Evolutionary conservation across 2,329 filamentous ascomycete genomes (phyloP), one percentile per base, ranked within the genome.

Genomic region (Davidsoniella neocaledoniae): DNA sequence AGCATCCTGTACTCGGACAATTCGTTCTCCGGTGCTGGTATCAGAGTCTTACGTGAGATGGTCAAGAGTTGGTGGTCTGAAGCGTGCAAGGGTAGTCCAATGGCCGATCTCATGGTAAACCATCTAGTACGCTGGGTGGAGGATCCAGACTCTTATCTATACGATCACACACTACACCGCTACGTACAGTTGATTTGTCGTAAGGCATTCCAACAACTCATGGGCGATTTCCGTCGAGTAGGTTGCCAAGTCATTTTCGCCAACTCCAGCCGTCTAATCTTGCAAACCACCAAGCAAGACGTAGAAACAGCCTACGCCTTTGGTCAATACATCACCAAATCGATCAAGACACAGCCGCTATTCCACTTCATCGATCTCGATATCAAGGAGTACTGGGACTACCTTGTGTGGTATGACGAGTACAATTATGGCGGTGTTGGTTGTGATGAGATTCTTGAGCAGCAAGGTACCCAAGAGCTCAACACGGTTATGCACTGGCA

Each of bases 351-450:
- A 51, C 95, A 95, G 60, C 87, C 91, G 0, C 74, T 95, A 0
- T 99, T 99, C 66, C 86, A 95, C 63, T 98, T 98, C 61, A 79
- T 99, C 55, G 91, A 98, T 58, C 72, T 99, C 2, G 86, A 95
- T 58, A 91, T 99, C 64, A 94, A 90, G 57, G 91, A 98, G 62
- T 99, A 95, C 64, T 99, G 91, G 91, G 91, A 99, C 63, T 96
- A 95, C 59, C 77, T 99, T 0, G 80, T 95, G 3, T 99, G 91
- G 91, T 96, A 96, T 57, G 91, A 99, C 58, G 86, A 95, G 64
- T 95, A 90, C 71, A 98, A 99, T 68, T 96, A 96, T 59, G 93
- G 91, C 50, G 91, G 91, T 54, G 93, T 93, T 60, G 91, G 85
- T 3, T 94, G 86, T 56, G 77, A 81, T 46, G 77, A 91, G 58